Evolutionary conservation across 495 filamentous ascomycete species (phyloP), one percentile per base, ranked within the genome.

Genomic region (Achaetomiella virescens): DNA sequence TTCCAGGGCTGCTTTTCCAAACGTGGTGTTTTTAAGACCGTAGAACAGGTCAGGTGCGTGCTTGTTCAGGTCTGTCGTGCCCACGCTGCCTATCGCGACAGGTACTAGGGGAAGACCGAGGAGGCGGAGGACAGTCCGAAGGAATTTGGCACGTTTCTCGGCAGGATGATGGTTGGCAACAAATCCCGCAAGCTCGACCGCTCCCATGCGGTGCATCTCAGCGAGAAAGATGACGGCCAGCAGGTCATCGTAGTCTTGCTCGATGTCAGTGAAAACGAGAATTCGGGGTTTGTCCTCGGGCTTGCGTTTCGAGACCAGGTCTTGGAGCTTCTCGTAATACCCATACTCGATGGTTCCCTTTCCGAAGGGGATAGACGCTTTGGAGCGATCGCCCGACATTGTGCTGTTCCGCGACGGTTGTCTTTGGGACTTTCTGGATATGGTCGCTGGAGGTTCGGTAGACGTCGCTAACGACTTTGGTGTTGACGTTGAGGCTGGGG

Each of bases 191-290:
- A 62, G 52, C 25, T 62, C 36, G 40, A 62, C 17, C 9, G 42
- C 60, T 6, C 60, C 60, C 33, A 62, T 50, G 31, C 57, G 60
- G 18, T 62, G 57, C 60, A 62, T 62, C n/a, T 62, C 60, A 43
- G 41, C 52, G 15, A 62, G 52, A 18, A 62, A 62, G 44, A 62
- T 57, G 43, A 62, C 49, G 38, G 60, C 57, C 33, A 59, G 22
- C 12, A 62, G 43, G 49, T 62, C 60, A 18, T 62, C 60, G 18
- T 62, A 62, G 45, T 62, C 60, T 33, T 59, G 60, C 36, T 62
- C 60, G 15, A 62, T 45, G 24, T 62, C 60, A 1, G 60, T 62
- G 11, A 53, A 44, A 6, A 62, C 49, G 6, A 62, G 12, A 8
- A 62, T 48, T 42, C 60, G 57, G 2, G 60, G 60, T 27, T 40